Base-by-base conservation (phyloP, 2,329 filamentous ascomycete species). In the Epicoccum sorghinum region DNA sequence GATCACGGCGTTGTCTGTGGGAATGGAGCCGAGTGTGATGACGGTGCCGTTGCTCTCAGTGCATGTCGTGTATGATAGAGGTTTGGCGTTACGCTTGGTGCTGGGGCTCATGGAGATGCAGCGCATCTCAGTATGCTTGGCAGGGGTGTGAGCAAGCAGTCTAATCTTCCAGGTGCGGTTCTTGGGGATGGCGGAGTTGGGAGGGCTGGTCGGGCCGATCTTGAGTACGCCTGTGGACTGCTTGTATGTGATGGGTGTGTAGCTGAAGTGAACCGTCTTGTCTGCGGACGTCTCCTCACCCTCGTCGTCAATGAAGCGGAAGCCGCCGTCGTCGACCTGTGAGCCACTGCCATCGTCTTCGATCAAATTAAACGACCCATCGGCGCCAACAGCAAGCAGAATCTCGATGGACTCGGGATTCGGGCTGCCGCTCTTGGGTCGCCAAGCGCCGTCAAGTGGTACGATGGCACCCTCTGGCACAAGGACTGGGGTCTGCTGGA, bases 381-480 rank as follows among this genome's bases (percentile, higher is more conserved):
- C 79, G 8, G 69, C 64, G 3, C 77, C 77, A 1, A 78, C 73
- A 0, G 75, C 70, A n/a, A 79, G 58, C 0, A 84, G 66, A 25
- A 86, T 67, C 55, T 85, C 81, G 14, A 85, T 71, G 0, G 65
- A 67, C 2, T 70, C 64, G 0, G 83, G 82, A 43, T 81, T 82
- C 0, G 68, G 64, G 1, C 76, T 78, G 1, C 82, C 83, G 46
- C 83, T 84, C 2, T 56, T 60, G 0, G 80, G 79, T 2, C 67
- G 69, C 32, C 60, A 55, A 3, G 72, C 70, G 1, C 65, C 74
- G 52, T 87, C 84, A 0, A 87, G 71, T 0, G 84, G 82, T 5
- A 88, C 73, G 49, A 88, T 86, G 10, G 83, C 75, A 0, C 86
- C 86, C 64, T 86, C 80, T 0, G 70, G 70, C 1, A 82, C 79